phyloP scores from a whole-genome alignment of 139 green algal species.

The Volvox reticuliferus region DNA sequence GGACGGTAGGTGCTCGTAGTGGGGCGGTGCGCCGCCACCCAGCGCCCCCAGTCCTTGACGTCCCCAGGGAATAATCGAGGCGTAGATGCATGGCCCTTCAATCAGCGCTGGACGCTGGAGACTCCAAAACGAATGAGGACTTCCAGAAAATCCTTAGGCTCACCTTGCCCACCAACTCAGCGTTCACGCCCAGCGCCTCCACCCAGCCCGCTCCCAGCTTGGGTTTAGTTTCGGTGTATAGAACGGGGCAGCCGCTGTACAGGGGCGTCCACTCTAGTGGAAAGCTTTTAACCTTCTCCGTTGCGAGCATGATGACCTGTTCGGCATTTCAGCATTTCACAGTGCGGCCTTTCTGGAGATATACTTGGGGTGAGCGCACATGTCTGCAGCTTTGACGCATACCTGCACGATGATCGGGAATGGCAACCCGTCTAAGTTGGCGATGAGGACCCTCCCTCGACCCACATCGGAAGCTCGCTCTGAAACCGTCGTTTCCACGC shows the following conservation, averaged over 20 bases:
- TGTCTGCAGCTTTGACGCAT: background rate
- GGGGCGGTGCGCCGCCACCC: no score
- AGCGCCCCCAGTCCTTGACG: no score
- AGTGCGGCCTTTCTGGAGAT: no score
- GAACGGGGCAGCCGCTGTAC: conserved; percentile 40
- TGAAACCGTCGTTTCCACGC: background rate
- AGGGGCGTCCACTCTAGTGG: conserved; percentile 37
- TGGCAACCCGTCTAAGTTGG: background rate
- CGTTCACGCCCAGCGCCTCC: conserved; percentile 28
- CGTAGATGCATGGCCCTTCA: no score
- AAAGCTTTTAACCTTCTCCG: background rate
- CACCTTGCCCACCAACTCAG: background rate
- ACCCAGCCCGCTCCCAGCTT: conserved; percentile 36
- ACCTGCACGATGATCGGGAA: conserved; percentile 30
- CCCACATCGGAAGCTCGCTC: background rate
- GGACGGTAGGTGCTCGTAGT: no score
- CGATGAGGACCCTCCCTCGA: background rate
- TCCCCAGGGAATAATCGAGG: no score
- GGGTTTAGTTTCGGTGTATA: background rate
- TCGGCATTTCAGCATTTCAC: no score
- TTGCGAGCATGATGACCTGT: conserved; percentile 19
- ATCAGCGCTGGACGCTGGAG: no score
- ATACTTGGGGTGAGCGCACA: no score
- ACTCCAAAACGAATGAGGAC: no score
- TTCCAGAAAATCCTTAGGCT: background rate